Evolutionary conservation across 23 red algal species (phyloP), one percentile per base, ranked within the genome.

Genomic region (Gracilaria gracilis): DNA sequence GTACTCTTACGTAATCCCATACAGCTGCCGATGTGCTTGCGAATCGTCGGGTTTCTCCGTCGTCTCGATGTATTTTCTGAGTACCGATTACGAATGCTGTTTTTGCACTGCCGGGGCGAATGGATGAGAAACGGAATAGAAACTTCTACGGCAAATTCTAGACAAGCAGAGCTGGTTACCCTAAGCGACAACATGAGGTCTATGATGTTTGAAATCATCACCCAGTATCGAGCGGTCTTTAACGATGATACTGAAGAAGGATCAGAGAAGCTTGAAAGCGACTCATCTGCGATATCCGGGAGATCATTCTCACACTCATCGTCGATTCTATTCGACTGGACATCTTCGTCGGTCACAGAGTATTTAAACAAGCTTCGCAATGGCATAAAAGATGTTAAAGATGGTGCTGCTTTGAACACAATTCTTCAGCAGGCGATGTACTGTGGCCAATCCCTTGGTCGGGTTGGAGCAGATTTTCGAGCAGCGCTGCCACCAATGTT

Each of bases 391-490:
- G 82, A 91, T n/a, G 66, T 99, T 23, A 54, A 48, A 46, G 97
- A 99, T 53, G 94, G 91, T 5, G 88, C 90, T 9, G 67, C 81
- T 0, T 33, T 99, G 17, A 90, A 84, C 50, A 94, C 97, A 39
- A 79, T 91, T 2, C 57, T 95, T 61, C 77, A 95, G 77, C 97
- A 96, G 66, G 88, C 90, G n/a, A 96, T 96, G 87, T 91, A 86
- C 32, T 96, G 94, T 67, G 97, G 93, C 1, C 84, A 96, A 87
- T 93, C 93, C 20, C 94, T 99, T 1, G 87, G 97, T 44, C 93
- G 97, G 71, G 86, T 99, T 66, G 97, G 94, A 28, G 82, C 86
- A 17, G 97, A 99, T 75, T 96, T 96, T 86, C 90, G 97, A 21
- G 42, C 89, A 5, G 80, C 82, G 1, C 91, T 99, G 47, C 84